Evolutionary conservation across 768 basidiomycete species (phyloP), one percentile per base, ranked within the genome.

Genomic region (Hortiboletus campestris): DNA sequence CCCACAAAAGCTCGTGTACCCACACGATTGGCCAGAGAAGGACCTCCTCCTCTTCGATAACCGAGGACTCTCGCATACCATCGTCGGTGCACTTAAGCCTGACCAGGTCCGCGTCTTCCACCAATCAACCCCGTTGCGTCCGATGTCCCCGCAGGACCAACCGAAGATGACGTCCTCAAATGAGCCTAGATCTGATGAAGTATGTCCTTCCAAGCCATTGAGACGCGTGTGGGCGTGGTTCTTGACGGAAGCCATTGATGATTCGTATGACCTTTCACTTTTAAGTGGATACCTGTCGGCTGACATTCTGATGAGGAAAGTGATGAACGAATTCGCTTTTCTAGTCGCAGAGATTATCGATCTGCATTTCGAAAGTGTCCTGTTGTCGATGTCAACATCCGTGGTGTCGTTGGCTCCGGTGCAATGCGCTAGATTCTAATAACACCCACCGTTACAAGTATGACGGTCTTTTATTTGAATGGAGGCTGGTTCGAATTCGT

Each of bases 1-100:
- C 17, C 22, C 20, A n/a, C 22, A 22, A 57, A 34, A 35, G 82
- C 77, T 91, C 28, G 84, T 95, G 31, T 95, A 95, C 70, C 86
- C 91, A 0, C 91, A 94, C 63, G 89, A 94, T 63, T 94, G 93
- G 92, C 70, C 75, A 36, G 82, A 82, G 58, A 74, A 74, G 19
- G 85, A 87, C 60, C 75, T 88, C 31, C 81, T 85, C 9, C 58
- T 88, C 31, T 88, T 88, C 76, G 85, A 88, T 64, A 88, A 88
- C 69, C 78, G 86, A 22, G 87, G 87, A 17, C 70, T 85, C 19
- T 67, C 86, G 44, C 86, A 88, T 62, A 75, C 78, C 7, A 85
- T 88, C 60, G 84, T 86, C 13, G 87, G 86, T 25, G 82, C 86
- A 17, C 83, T 84, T 61, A 69, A 60, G 48, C 65, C 69, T n/a